A percentile compares a stretch with the other conserved stretches of the same genome.
Conservation (phyloP, 495 filamentous ascomycete species). For the Aeminium ludgeri region DNA sequence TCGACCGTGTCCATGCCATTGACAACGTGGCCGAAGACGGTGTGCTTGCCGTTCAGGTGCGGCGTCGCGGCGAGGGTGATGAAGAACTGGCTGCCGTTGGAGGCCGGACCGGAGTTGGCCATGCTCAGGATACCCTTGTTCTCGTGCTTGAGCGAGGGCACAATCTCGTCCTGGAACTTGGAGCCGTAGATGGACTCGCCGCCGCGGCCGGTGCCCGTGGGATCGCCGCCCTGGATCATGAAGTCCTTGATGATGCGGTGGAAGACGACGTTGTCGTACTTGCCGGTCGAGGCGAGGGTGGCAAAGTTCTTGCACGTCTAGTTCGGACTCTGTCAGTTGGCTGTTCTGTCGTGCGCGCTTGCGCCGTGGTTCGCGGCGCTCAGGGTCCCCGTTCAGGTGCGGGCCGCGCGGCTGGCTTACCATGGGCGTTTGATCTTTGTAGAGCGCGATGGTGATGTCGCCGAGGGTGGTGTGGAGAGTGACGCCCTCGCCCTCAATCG, state of each 20-base stretch:
- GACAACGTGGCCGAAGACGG: constrained; percentile 8
- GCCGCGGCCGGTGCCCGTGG: constrained; percentile 15
- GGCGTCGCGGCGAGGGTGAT: constrained; percentile 25
- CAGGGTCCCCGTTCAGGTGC: background rate
- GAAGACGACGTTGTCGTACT: constrained; percentile 16
- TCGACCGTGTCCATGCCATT: constrained; percentile 5
- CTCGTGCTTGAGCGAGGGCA: constrained; percentile 10
- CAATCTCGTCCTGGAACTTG: constrained; percentile 16
- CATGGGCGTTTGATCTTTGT: constrained; percentile 9
- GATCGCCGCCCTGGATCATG: constrained; percentile 20
- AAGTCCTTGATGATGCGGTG: constrained; percentile 17
- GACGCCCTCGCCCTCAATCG: no score
- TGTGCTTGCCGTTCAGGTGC: constrained; percentile 10
- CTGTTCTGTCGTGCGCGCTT: no score
- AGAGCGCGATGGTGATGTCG: constrained; percentile 2
- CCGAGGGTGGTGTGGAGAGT: no score
- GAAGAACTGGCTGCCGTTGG: constrained; percentile 18
- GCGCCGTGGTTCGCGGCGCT: no score
- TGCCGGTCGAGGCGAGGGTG: constrained; percentile 7
- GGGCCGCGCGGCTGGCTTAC: background rate
- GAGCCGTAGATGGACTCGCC: constrained; percentile 14
- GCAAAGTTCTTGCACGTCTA: constrained; percentile 15
- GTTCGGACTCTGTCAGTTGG: background rate
- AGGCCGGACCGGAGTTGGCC: constrained; percentile 14
- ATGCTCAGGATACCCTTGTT: constrained; percentile 10